phyloP scores from a whole-genome alignment of 2,329 filamentous ascomycete genomes.

The Rugonectria rugulosa region DNA sequence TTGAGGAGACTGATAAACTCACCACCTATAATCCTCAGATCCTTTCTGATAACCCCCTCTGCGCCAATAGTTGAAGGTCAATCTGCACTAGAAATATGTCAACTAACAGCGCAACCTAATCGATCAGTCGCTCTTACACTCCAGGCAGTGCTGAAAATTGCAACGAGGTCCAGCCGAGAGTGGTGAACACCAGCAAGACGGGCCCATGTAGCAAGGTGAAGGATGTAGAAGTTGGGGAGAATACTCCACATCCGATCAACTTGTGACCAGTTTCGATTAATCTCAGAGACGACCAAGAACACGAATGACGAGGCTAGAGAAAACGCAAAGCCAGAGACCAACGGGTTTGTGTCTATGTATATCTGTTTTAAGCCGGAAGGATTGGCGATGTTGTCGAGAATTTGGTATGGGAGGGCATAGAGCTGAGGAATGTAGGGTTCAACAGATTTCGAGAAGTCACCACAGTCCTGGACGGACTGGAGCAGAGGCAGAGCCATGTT shows the following conservation, averaged over 20 bases:
- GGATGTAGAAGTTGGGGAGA: slow-evolving; percentile 84
- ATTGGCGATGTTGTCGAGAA: slow-evolving; percentile 67
- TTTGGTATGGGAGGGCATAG: slow-evolving; percentile 70
- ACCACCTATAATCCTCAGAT: slow-evolving; percentile 94
- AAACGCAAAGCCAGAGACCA: slow-evolving; percentile 77
- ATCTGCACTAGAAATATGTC: slow-evolving; percentile 62
- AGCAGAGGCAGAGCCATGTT: slow-evolving; percentile 77
- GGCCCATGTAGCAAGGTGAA: slow-evolving; percentile 86
- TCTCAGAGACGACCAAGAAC: slow-evolving; percentile 79
- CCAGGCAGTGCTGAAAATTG: slow-evolving; percentile 78
- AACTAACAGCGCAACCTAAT: slow-evolving; percentile 2
- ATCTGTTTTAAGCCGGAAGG: slow-evolving; percentile 70
- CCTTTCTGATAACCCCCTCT: slow-evolving; percentile 90
- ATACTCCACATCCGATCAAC: slow-evolving; percentile 93
- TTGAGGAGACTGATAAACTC: slow-evolving; percentile 16
- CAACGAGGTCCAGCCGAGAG: slow-evolving; percentile 73
- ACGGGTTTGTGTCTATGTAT: slow-evolving; percentile 86
- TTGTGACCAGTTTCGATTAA: slow-evolving; percentile 96
- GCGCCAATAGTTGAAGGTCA: slow-evolving; percentile 97
- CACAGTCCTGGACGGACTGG: slow-evolving; percentile 74
- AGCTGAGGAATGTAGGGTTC: slow-evolving; percentile 77
- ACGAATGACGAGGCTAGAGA: slow-evolving; percentile 74
- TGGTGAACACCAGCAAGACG: slow-evolving; percentile 76
- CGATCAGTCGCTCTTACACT: slow-evolving; percentile 69
- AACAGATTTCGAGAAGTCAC: slow-evolving; percentile 77